Percentiles rank a stretch among this genome's conserved stretches.
Conservation (phyloP, 2,329 filamentous ascomycete genomes). For the Alternaria arbusti region DNA sequence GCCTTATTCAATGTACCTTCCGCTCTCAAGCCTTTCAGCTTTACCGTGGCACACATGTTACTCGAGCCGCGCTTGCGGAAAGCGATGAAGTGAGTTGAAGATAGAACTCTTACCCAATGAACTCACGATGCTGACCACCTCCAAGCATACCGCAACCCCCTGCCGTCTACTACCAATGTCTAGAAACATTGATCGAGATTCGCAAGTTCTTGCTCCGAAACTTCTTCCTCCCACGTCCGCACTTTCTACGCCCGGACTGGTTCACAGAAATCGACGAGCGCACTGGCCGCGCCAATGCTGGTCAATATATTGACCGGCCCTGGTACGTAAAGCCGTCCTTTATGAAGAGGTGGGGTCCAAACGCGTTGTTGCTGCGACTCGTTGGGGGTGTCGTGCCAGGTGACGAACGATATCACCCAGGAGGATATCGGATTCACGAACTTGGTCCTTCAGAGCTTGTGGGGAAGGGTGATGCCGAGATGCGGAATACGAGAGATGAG, state of each 20-base stretch:
- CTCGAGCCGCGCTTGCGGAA: constrained; percentile 69
- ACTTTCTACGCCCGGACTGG: constrained; percentile 51
- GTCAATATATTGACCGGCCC: constrained; percentile 30
- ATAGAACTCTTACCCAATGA: constrained; percentile 4
- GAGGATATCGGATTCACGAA: constrained; percentile 64
- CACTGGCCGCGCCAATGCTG: constrained; percentile 31
- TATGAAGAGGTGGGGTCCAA: constrained; percentile 19
- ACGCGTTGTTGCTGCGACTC: constrained; percentile 52
- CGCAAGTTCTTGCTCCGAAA: constrained; percentile 59
- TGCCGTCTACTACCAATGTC: background rate
- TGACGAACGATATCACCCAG: constrained; percentile 59
- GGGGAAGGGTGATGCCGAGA: constrained; percentile 49
- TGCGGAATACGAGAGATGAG: background rate
- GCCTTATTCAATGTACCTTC: constrained; percentile 63
- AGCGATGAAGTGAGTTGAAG: constrained; percentile 61
- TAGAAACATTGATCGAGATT: constrained; percentile 55
- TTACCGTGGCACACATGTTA: constrained; percentile 62
- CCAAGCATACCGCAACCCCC: background rate
- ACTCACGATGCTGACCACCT: background rate
- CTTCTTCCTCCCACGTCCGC: constrained; percentile 66
- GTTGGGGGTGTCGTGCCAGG: constrained; percentile 69
- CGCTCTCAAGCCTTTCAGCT: constrained; percentile 53
- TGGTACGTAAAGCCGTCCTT: constrained; percentile 40
- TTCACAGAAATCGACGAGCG: constrained; percentile 48
- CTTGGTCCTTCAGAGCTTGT: constrained; percentile 66